These are phyloP conservation scores for Ceratocystis variospora DNA, from an alignment of 2,329 filamentous ascomycete genomes.

Conservation along the genomic window DNA sequence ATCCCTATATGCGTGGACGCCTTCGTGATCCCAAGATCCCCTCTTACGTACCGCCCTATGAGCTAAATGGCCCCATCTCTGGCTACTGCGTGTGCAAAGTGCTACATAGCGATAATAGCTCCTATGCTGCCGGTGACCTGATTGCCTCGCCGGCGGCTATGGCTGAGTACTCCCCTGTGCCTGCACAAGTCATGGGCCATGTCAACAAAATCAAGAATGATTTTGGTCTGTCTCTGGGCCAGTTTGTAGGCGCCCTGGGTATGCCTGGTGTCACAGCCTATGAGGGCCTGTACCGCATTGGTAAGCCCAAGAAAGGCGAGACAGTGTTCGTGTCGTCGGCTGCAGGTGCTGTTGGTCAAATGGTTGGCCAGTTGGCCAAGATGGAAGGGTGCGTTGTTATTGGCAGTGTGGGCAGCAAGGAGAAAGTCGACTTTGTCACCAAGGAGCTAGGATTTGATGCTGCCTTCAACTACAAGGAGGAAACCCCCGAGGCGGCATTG, in stretches of 20 bases:
- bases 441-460: constrained; percentile 39
- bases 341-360: constrained; percentile 66
- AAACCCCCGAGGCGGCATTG: constrained; percentile 54
- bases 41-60: constrained; percentile 44
- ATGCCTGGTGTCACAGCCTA: constrained; percentile 54
- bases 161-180: constrained; percentile 54
- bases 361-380: constrained; percentile 76
- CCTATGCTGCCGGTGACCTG: constrained; percentile 54
- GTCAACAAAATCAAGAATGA: constrained; percentile 53
- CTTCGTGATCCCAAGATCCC: constrained; percentile 53
- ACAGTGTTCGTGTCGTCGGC: constrained; percentile 74
- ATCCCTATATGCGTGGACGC: constrained; percentile 71
- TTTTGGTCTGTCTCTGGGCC: constrained; percentile 47
- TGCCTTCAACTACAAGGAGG: constrained; percentile 83
- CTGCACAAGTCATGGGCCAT: constrained; percentile 29
- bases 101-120: constrained; percentile 49
- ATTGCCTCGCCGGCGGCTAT: constrained; percentile 44
- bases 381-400: constrained; percentile 66
- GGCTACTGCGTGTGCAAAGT: constrained; percentile 55
- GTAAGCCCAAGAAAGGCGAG: constrained; percentile 49
- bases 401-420: constrained; percentile 64
- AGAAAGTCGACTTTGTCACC: constrained; percentile 56
- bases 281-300: constrained; percentile 53
- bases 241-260: constrained; percentile 58
- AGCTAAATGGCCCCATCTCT: constrained; percentile 47